Base-by-base conservation (phyloP, 2,329 filamentous ascomycete species). In the Huntiella savannae region DNA sequence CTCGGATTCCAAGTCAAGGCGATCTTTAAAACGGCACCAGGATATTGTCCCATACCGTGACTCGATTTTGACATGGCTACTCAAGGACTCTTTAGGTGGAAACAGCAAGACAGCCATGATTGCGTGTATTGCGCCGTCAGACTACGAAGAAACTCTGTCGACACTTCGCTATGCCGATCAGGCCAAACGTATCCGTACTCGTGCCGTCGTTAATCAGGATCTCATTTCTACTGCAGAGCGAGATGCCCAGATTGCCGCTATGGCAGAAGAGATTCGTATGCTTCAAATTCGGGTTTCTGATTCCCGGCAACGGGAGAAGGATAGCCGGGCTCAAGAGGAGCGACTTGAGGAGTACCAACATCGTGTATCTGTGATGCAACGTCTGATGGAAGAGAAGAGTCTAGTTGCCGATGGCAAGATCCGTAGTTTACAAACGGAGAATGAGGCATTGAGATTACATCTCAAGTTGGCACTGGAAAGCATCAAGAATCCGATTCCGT, bases 91-190 rank as follows among this genome's bases (percentile, higher is more conserved):
- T 1, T 69, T 98, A 0, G 91, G 91, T 10, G 91, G 91, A 47
- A 98, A 98, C 69, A 88, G 80, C 57, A 98, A 96, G 63, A 98
- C 91, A 7, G 91, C 91, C 51, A 98, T 98, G 91, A 95, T 98
- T 56, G 91, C 91, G 6, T 96, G 91, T 60, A 94, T 98, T 54
- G 80, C 86, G 4, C 91, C 91, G 0, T 79, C 83, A 1, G 91
- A 98, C 63, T 96, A 98, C 58, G 91, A 98, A 48, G 91, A 98
- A 60, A 98, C 91, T 0, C 72, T 98, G 1, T 94, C 85, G 2
- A 98, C 91, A 1, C 75, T 98, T 10, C 84, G 91, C 34, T 98
- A 98, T 60, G 91, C 91, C 15, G 88, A 98, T 61, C 88, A 96
- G 63, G 91, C 91, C 51, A 98, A 98, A 68, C 81, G 82, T 48